phyloP scores from a whole-genome alignment of 352 stramenopile species.

The Thalassiosira hispida region DNA sequence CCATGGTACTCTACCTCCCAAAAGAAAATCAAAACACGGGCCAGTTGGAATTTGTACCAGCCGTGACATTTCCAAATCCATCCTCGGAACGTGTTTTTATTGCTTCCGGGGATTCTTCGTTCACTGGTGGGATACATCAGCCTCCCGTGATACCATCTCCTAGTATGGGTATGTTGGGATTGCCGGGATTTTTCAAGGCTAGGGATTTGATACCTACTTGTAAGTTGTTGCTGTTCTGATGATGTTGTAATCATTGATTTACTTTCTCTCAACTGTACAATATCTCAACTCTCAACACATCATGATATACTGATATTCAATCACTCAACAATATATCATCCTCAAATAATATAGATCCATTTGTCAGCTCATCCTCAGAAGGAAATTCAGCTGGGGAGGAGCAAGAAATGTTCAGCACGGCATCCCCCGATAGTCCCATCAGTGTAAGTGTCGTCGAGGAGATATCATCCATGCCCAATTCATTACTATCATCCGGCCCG shows the following conservation, averaged over 20 bases:
- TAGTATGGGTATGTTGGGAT: conserved; percentile 25
- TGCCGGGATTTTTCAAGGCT: conserved; percentile 77
- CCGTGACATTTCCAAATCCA: conserved; percentile 73
- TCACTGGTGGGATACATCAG: conserved; percentile 12
- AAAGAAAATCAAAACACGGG: conserved; percentile 79
- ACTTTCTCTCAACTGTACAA: too few relatives aligned
- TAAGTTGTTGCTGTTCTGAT: conserved; percentile 50
- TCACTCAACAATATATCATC: too few relatives aligned
- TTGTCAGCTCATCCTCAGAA: not conserved
- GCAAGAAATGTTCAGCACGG: conserved; percentile 13
- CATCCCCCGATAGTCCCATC: conserved; percentile 31
- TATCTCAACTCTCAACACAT: too few relatives aligned
- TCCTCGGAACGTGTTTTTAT: conserved; percentile 78
- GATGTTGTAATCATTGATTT: too few relatives aligned
- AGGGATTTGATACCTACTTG: conserved; percentile 75
- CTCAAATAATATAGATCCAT: not conserved
- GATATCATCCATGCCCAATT: conserved; percentile 33
- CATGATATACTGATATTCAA: too few relatives aligned
- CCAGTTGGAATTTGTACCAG: conserved; percentile 81
- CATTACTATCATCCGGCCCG: conserved; percentile 6
- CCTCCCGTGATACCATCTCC: conserved; percentile 27
- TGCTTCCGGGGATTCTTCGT: conserved; percentile 54
- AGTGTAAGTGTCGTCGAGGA: conserved; percentile 51
- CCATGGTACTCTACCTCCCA: conserved; percentile 81
- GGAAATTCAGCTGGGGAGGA: not conserved